These are phyloP conservation scores for Meyerozyma smithsonii DNA, from an alignment of 1,139 yeast genomes.

Conservation along the genomic window DNA sequence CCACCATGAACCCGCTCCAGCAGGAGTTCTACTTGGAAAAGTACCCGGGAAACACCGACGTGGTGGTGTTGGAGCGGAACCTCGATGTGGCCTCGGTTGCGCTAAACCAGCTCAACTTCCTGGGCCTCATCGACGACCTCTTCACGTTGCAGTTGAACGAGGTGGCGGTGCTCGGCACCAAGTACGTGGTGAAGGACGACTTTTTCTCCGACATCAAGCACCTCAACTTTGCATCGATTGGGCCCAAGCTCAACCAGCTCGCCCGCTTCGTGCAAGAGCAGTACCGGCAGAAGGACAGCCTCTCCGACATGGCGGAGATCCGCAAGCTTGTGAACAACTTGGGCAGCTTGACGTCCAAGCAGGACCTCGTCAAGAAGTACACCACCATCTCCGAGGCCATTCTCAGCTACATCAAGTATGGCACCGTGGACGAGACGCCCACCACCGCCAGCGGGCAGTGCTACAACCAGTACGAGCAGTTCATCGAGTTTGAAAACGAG, in stretches of 20 bases:
- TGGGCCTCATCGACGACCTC: conserved; percentile 76
- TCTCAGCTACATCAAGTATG: conserved; percentile 44
- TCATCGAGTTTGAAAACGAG: conserved; percentile 71
- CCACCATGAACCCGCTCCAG: conserved; percentile 28
- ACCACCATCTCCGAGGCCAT: conserved; percentile 71
- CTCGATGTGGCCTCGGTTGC: conserved; percentile 69
- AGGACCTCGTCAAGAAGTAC: conserved; percentile 67
- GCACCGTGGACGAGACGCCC: conserved; percentile 18
- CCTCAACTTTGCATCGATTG: conserved; percentile 77
- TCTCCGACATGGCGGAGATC: conserved; percentile 52
- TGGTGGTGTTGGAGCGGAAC: conserved; percentile 75
- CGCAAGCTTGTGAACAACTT: conserved; percentile 68
- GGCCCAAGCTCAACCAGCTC: conserved; percentile 60
- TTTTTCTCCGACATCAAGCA: conserved; percentile 48
- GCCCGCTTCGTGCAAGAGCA: conserved; percentile 71
- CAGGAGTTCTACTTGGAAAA: conserved; percentile 32
- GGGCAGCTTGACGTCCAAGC: conserved; percentile 62
- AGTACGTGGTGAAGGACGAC: conserved; percentile 22
- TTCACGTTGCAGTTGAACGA: conserved; percentile 48
- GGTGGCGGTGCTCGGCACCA: conserved; percentile 20
- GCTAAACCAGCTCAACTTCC: conserved; percentile 73
- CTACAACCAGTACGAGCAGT: conserved; percentile 42
- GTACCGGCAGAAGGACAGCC: conserved; percentile 56
- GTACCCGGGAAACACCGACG: conserved; percentile 46
- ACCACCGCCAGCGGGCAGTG: conserved; percentile 11